A percentile compares a stretch with the other conserved stretches of the same genome.
phyloP scores from a whole-genome alignment of 2,329 filamentous ascomycete genomes.

The Aureobasidium namibiae region DNA sequence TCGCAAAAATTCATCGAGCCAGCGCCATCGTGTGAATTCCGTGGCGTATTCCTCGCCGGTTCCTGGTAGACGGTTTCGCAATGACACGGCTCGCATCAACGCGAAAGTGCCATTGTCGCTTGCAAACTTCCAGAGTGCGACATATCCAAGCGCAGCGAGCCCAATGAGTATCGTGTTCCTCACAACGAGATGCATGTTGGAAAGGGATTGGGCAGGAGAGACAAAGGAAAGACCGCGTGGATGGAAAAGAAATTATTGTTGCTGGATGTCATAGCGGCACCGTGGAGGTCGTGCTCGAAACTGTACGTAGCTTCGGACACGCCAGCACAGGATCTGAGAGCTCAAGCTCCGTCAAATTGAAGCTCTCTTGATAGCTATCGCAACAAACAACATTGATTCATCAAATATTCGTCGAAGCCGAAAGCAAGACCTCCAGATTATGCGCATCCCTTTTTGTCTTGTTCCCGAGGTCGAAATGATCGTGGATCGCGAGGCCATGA shows the following conservation, averaged over 20 bases:
- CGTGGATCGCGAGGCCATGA: not conserved
- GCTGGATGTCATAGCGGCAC: not conserved
- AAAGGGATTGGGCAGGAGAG: not conserved
- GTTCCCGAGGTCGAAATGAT: not conserved
- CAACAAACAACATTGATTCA: not conserved
- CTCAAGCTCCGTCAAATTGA: not conserved
- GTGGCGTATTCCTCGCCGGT: not conserved
- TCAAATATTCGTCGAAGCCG: not conserved
- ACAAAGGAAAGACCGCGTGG: not conserved
- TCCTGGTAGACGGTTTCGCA: not conserved
- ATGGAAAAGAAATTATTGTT: not conserved
- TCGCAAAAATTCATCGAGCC: not conserved
- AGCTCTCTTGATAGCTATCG: not conserved
- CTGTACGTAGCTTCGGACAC: not conserved
- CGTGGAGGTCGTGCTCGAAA: not conserved
- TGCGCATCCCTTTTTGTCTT: not conserved
- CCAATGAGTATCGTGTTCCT: not conserved
- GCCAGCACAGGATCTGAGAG: not conserved
- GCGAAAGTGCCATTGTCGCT: not conserved
- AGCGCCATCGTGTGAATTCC: constrained; percentile 1
- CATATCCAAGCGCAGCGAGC: not conserved
- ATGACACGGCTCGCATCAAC: not conserved
- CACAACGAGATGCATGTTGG: not conserved
- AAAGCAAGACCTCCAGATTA: not conserved
- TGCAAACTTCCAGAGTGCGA: constrained; percentile 3